phyloP scores from a whole-genome alignment of 1,139 yeast genomes.

The Protomyces arabidopsidicola region DNA sequence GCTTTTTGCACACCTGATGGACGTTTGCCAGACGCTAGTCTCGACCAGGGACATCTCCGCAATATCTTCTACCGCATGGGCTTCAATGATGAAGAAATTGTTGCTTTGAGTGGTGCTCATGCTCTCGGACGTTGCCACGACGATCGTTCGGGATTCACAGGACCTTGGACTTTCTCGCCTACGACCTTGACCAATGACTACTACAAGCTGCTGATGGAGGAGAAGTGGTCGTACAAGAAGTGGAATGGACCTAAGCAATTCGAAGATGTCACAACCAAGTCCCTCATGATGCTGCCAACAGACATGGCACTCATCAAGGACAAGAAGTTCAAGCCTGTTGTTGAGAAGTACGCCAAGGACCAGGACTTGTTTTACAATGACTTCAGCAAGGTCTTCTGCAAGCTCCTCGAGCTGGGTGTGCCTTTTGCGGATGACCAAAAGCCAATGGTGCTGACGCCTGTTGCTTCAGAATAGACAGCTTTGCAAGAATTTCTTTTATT shows the following conservation, averaged over 20 bases:
- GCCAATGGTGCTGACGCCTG: slow-evolving; percentile 2
- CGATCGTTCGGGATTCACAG: slow-evolving; percentile 61
- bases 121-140: slow-evolving; percentile 62
- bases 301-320: slow-evolving; percentile 56
- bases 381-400: slow-evolving; percentile 52
- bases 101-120: slow-evolving; percentile 61
- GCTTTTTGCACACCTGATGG: slow-evolving; percentile 52
- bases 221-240: slow-evolving; percentile 67
- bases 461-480: background rate
- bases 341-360: slow-evolving; percentile 53
- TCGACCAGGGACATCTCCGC: slow-evolving; percentile 52
- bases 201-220: slow-evolving; percentile 64
- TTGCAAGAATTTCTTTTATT: background rate
- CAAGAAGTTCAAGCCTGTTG: slow-evolving; percentile 49
- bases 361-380: slow-evolving; percentile 50
- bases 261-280: slow-evolving; percentile 60
- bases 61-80: slow-evolving; percentile 58
- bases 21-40: slow-evolving; percentile 52
- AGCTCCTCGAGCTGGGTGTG: slow-evolving; percentile 57
- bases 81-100: slow-evolving; percentile 59
- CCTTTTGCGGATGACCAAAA: slow-evolving; percentile 29
- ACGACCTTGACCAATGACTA: slow-evolving; percentile 57
- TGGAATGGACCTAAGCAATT: slow-evolving; percentile 50
- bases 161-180: slow-evolving; percentile 93
- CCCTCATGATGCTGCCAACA: slow-evolving; percentile 63